Conservation (phyloP, 2,329 filamentous ascomycete genomes). For the Botryotinia narcissicola region DNA sequence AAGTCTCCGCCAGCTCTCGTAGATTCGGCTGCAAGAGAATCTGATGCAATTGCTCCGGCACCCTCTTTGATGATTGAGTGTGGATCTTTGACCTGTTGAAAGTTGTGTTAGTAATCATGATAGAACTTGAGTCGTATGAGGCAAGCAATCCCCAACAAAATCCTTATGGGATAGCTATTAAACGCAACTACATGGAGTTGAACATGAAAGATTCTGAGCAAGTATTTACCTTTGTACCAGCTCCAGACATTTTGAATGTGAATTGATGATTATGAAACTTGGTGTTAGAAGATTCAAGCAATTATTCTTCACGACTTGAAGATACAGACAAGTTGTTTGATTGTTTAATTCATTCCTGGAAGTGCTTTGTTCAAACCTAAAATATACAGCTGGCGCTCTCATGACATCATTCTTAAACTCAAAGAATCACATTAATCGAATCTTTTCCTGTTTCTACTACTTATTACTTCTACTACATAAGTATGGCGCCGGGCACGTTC, state of each 20-base stretch:
- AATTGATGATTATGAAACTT: neutral
- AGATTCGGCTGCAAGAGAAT: slow-evolving; percentile 77
- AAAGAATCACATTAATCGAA: neutral
- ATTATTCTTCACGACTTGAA: neutral
- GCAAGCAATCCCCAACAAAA: neutral
- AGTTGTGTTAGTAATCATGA: slow-evolving; percentile 36
- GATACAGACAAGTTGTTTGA: neutral
- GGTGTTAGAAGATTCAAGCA: neutral
- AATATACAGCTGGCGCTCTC: neutral
- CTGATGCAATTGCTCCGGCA: slow-evolving; percentile 60
- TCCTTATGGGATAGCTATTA: neutral
- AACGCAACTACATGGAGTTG: neutral
- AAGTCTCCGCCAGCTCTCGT: slow-evolving; percentile 58
- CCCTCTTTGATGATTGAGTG: slow-evolving; percentile 55
- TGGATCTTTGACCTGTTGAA: slow-evolving; percentile 47
- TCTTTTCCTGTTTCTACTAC: neutral
- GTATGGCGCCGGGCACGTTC: neutral
- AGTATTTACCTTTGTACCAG: slow-evolving; percentile 11
- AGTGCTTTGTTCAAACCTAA: slow-evolving; percentile 9
- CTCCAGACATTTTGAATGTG: neutral
- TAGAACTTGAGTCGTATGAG: neutral
- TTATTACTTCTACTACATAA: neutral
- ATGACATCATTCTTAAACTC: slow-evolving; percentile 13
- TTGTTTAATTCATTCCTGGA: neutral
- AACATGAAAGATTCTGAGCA: neutral